Evolutionary conservation across 495 filamentous ascomycete genomes (phyloP), one percentile per base, ranked within the genome.

Genomic region (Penicillium antarcticum): DNA sequence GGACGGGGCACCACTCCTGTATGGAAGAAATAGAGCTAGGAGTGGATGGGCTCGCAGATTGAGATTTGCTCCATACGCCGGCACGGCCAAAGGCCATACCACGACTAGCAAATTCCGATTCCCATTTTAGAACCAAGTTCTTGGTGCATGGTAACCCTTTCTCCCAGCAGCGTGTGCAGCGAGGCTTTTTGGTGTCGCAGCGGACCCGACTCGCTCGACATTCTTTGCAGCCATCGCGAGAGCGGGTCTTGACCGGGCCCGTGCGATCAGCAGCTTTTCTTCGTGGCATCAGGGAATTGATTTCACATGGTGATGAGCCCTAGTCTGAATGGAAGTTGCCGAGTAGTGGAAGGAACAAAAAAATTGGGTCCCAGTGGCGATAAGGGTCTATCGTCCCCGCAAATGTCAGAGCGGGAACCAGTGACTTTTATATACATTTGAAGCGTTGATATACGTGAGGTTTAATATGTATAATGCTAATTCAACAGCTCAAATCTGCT

Each of bases 181-280:
- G 38, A n/a, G 73, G 73, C 52, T 73, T 76, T 24, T 63, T 66
- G 26, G 67, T 68, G 41, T 76, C 73, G 49, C 73, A 76, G 40
- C 72, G 66, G 35, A 74, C 71, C 31, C 70, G 70, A 52, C 73
- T 71, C 21, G 68, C 56, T 13, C 73, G 73, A 48, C 73, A 76
- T 63, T 70, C 69, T 51, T 62, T 67, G 45, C 73, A 76, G 45
- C 73, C 72, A 54, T 58, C 63, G 48, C 71, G 73, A 55, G 66
- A 72, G 56, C 73, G 69, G 58, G 68, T 73, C 59, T 75, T 76
- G 48, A 71, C 67, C 59, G 68, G 70, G 55, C 61, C 70, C 57
- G 64, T 52, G 42, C 66, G 68, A 64, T 75, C 70, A 56, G 65
- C 62, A 49, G 70, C 68, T 67, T 71, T 75, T 66, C 62, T 69